These are phyloP conservation scores for Aspergillus clavatus DNA, from an alignment of 2,329 filamentous ascomycete species.

Conservation along the genomic window DNA sequence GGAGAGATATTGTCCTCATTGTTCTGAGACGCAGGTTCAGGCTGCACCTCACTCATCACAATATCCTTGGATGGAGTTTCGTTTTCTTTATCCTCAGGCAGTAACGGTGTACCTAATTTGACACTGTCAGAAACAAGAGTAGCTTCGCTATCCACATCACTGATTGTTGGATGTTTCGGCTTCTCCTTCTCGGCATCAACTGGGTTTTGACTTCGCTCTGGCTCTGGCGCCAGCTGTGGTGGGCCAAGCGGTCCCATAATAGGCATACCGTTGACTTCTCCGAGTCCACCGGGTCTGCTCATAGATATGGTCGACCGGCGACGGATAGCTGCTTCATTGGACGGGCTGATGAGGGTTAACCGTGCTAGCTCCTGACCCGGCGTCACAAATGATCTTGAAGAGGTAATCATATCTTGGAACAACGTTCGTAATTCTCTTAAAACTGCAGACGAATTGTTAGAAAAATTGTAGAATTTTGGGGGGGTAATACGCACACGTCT, in stretches of 20 bases:
- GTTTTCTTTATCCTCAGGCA: constrained; percentile 39
- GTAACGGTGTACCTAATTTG: constrained; percentile 15
- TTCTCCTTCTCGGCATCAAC: constrained; percentile 11
- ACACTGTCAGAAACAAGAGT: constrained; percentile 34
- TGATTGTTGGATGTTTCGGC: constrained; percentile 23
- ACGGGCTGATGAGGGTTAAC: constrained; percentile 64
- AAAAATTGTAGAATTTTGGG: too few relatives aligned
- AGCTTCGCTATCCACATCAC: constrained; percentile 30
- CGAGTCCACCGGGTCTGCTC: constrained; percentile 28
- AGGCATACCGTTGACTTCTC: constrained; percentile 42
- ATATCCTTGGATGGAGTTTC: constrained; percentile 19
- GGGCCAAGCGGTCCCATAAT: constrained; percentile 45
- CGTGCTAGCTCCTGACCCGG: constrained; percentile 75
- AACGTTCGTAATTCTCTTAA: constrained; percentile 66
- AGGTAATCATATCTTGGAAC: constrained; percentile 65
- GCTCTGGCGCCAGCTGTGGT: constrained; percentile 22
- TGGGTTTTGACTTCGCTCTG: constrained; percentile 17
- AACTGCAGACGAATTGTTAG: too few relatives aligned
- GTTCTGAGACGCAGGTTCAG: constrained; percentile 12
- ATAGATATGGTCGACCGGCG: constrained; percentile 42
- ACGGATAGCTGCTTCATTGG: constrained; percentile 50
- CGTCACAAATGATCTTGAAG: constrained; percentile 57
- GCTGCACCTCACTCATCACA: constrained; percentile 21
- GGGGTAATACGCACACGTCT: constrained; percentile 62
- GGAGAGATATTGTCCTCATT: constrained; percentile 3